Evolutionary conservation across 768 basidiomycete species (phyloP).

Genomic region (Naematelia encephala): DNA sequence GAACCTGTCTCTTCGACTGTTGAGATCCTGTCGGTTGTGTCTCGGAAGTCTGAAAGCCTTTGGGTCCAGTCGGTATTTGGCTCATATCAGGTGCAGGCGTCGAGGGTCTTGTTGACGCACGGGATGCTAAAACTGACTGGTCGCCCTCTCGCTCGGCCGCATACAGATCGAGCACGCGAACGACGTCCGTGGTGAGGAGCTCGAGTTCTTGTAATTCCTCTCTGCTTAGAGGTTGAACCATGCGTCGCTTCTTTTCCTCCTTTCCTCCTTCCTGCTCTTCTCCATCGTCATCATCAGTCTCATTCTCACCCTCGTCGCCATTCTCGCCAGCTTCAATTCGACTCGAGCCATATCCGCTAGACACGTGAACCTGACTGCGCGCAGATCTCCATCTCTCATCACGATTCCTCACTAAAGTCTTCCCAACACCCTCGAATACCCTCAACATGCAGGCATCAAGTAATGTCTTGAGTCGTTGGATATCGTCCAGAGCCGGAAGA

Average conservation of each 20-base stretch:
- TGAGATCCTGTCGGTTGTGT: no score
- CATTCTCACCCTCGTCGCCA: constrained; percentile 26
- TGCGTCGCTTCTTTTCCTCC: constrained; percentile 10
- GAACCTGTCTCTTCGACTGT: no score
- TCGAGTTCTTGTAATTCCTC: constrained; percentile 75
- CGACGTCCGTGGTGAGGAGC: constrained; percentile 67
- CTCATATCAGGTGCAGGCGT: no score
- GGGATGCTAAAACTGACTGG: neutral
- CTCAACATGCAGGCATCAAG: constrained; percentile 82
- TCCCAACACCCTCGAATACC: constrained; percentile 79
- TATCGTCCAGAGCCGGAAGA: constrained; percentile 69
- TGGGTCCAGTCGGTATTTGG: neutral
- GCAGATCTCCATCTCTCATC: constrained; percentile 26
- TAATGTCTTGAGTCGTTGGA: constrained; percentile 72
- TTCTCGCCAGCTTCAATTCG: constrained; percentile 18
- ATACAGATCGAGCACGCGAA: constrained; percentile 68
- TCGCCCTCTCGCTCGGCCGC: constrained; percentile 57
- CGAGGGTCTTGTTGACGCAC: neutral
- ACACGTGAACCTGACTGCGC: neutral
- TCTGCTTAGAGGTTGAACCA: constrained; percentile 56
- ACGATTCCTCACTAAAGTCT: constrained; percentile 21
- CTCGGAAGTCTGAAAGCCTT: no score
- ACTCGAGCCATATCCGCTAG: constrained; percentile 17
- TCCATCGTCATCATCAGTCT: constrained; percentile 55
- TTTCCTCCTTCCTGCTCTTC: constrained; percentile 58